These are phyloP conservation scores for Penicillium sp. DNA, from an alignment of 2,329 filamentous ascomycete genomes.

Conservation along the genomic window DNA sequence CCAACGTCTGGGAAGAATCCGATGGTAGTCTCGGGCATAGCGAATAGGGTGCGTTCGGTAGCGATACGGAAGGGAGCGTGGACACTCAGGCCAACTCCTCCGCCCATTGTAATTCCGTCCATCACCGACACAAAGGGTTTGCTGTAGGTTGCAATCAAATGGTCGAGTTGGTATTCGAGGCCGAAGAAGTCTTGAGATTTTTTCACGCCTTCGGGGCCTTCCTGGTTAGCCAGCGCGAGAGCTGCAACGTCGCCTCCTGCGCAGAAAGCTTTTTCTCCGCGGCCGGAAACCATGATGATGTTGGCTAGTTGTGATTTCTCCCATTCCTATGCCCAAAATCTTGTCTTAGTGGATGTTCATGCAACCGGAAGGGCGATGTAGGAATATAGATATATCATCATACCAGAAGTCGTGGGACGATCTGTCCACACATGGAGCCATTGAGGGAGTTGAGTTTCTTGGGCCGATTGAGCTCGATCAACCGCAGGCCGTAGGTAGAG, in stretches of 20 bases:
- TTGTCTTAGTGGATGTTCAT: background rate
- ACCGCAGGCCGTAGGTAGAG: constrained; percentile 82
- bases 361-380: background rate
- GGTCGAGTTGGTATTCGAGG: constrained; percentile 93
- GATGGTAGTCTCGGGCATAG: constrained; percentile 98
- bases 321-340: constrained; percentile 62
- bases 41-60: constrained; percentile 90
- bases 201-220: constrained; percentile 65
- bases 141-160: constrained; percentile 85
- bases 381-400: background rate
- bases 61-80: constrained; percentile 96
- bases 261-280: constrained; percentile 80
- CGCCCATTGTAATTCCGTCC: constrained; percentile 98
- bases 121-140: constrained; percentile 96
- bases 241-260: constrained; percentile 86
- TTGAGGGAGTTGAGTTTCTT: constrained; percentile 89
- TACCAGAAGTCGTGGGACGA: constrained; percentile 72
- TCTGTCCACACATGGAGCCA: constrained; percentile 92
- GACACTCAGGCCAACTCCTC: constrained; percentile 87
- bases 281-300: constrained; percentile 85
- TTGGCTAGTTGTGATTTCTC: constrained; percentile 92
- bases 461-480: constrained; percentile 90
- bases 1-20: constrained; percentile 99
- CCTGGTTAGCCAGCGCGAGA: constrained; percentile 69
- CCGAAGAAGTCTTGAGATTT: constrained; percentile 81